Evolutionary conservation across 805 yeast species (phyloP).

Genomic region (Pichia nanzhaoensis): DNA sequence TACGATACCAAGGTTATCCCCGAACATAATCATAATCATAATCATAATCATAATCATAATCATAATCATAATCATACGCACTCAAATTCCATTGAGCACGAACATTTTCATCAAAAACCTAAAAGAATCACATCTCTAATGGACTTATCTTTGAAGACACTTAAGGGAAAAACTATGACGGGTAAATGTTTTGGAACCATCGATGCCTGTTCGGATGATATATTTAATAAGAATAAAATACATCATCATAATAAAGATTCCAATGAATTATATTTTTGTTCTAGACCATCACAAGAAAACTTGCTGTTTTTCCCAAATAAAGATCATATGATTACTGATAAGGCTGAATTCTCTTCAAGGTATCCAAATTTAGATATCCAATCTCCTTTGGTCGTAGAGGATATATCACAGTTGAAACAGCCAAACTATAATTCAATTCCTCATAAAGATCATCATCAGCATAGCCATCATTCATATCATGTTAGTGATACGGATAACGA

Average conservation of each 20-base stretch:
- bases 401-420: neutral
- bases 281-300: conserved; percentile 30
- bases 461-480: too few species aligned
- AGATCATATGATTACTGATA: conserved; percentile 22
- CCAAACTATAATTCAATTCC: neutral
- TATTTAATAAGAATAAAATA: conserved; percentile 20
- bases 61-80: neutral
- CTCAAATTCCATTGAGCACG: neutral
- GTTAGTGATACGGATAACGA: too few species aligned
- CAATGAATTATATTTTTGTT: conserved; percentile 28
- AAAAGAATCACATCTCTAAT: conserved; percentile 18
- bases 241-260: conserved; percentile 12
- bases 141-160: conserved; percentile 27
- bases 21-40: too few species aligned
- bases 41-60: conserved; percentile 7
- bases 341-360: conserved; percentile 20
- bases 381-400: conserved; percentile 25
- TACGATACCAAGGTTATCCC: too few species aligned
- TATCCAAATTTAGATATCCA: conserved; percentile 28
- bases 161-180: conserved; percentile 23
- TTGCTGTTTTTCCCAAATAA: conserved; percentile 26
- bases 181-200: conserved; percentile 31
- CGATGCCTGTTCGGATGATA: conserved; percentile 24
- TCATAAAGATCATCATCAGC: neutral
- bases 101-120: conserved; percentile 1